Percentiles rank a stretch among this genome's conserved stretches.
Conservation (phyloP, 768 basidiomycete genomes). For the Tephrocybe sp. region DNA sequence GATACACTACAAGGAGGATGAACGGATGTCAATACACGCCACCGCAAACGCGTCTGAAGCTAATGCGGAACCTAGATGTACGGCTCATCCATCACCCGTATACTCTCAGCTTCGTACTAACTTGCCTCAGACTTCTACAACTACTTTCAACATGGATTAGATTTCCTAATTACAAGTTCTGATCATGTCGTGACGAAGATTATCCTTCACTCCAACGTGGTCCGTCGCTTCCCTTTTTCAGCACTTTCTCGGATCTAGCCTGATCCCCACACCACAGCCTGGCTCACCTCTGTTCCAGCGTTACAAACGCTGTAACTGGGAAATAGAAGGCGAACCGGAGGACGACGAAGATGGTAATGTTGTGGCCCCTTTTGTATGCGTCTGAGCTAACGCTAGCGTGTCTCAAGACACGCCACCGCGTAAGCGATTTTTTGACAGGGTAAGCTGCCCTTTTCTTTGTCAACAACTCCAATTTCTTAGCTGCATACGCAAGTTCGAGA, state of each 20-base stretch:
- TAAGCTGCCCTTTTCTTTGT: conserved; percentile 22
- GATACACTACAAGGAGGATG: conserved; percentile 86
- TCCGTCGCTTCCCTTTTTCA: conserved; percentile 34
- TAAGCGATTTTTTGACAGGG: conserved; percentile 72
- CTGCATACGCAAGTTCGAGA: conserved; percentile 56
- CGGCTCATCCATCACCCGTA: conserved; percentile 12
- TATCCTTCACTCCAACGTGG: conserved; percentile 84
- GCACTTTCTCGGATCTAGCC: not conserved
- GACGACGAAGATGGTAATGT: conserved; percentile 77
- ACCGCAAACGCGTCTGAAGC: conserved; percentile 43
- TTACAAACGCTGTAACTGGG: conserved; percentile 92
- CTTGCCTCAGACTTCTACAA: conserved; percentile 77
- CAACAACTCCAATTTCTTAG: not conserved
- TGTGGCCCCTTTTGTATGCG: not conserved
- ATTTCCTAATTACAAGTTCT: conserved; percentile 76
- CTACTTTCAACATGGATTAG: conserved; percentile 89
- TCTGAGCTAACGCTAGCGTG: conserved; percentile 6
- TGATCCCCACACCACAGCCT: conserved; percentile 64
- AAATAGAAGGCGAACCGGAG: conserved; percentile 76
- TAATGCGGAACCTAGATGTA: conserved; percentile 53
- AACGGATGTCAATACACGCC: conserved; percentile 83
- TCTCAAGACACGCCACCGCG: conserved; percentile 68
- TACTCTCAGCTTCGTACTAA: not conserved
- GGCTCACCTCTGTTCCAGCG: conserved; percentile 88
- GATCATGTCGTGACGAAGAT: conserved; percentile 82